Base-by-base conservation (phyloP, 2,329 filamentous ascomycete genomes). In the Alternaria ethzedia region DNA sequence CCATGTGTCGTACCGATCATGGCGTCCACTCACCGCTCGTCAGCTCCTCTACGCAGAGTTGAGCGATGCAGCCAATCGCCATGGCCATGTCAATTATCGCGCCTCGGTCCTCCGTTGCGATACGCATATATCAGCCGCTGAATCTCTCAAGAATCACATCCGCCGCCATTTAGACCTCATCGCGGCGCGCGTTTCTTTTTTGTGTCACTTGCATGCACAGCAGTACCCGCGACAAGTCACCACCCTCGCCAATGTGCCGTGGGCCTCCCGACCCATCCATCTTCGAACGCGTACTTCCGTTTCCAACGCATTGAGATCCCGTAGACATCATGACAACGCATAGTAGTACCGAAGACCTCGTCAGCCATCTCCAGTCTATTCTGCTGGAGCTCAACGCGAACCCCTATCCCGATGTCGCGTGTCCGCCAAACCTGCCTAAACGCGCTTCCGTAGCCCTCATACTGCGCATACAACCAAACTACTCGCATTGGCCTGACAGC, bases 361-460 rank as follows among this genome's bases (percentile, higher is more conserved):
- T 83, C 36, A 59, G 68, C 12, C 78, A 83, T 57, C 79, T 84
- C 26, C 80, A 82, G 47, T 67, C 75, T 11, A 77, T 84, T 26
- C 80, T 85, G 17, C 71, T 78, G 26, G 76, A 81, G 54, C 79
- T 86, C 54, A 74, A 78, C 50, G 68, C 78, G 5, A 77, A 82
- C 56, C 83, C 84, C 20, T 86, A 85, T 66, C 84, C 85, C 2
- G 75, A 83, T 44, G 77, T 87, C 46, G 76, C 81, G 13, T 84
- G 82, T 56, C 85, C 85, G 23, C 82, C 84, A 20, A 75, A 77
- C 32, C 83, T 84, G 69, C 84, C 83, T 63, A 87, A 87, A 73
- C 84, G 89, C 64, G 89, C 89, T n/a, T 89, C 88, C 4, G 89
- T 91, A 44, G 88, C 89, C 21, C 78, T 90, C 51, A 86, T 91